A percentile compares a stretch with the other conserved stretches of the same genome.
Evolutionary conservation across 1,284 basidiomycete genomes (phyloP).

Genomic region (Naganishia cerealis): DNA sequence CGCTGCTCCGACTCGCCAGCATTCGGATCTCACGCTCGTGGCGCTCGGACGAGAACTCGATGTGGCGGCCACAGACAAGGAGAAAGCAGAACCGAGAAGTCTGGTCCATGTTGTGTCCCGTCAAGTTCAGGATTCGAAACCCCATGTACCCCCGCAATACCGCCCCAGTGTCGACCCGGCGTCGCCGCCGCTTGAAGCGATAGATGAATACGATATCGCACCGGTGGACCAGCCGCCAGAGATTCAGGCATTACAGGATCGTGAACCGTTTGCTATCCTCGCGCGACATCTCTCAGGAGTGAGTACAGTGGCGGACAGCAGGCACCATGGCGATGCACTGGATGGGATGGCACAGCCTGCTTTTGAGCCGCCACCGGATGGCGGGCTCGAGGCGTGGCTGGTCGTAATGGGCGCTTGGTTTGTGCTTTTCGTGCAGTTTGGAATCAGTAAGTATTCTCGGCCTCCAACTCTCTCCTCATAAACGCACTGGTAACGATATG

Average conservation of each 20-base stretch:
- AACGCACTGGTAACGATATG: neutral
- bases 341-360: neutral
- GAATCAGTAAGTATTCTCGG: constrained; percentile 44
- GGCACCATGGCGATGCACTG: neutral
- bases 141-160: neutral
- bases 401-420: constrained; percentile 45
- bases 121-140: neutral
- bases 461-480: neutral
- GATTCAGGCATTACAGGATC: constrained; percentile 24
- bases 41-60: neutral
- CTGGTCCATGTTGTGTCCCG: neutral
- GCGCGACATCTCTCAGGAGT: constrained; percentile 33
- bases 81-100: neutral
- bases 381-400: constrained; percentile 50
- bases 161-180: neutral
- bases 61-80: neutral
- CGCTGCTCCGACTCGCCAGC: neutral
- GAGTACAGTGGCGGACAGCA: neutral
- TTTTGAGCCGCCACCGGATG: constrained; percentile 50
- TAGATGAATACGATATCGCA: constrained; percentile 27
- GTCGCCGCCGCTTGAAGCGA: neutral
- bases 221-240: constrained; percentile 30
- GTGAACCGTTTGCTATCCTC: constrained; percentile 32
- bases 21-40: constrained; percentile 9
- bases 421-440: constrained; percentile 48